A percentile compares a stretch with the other conserved stretches of the same genome.
phyloP scores from a whole-genome alignment of 1,284 basidiomycete species.

The Trichosporon sp. region DNA sequence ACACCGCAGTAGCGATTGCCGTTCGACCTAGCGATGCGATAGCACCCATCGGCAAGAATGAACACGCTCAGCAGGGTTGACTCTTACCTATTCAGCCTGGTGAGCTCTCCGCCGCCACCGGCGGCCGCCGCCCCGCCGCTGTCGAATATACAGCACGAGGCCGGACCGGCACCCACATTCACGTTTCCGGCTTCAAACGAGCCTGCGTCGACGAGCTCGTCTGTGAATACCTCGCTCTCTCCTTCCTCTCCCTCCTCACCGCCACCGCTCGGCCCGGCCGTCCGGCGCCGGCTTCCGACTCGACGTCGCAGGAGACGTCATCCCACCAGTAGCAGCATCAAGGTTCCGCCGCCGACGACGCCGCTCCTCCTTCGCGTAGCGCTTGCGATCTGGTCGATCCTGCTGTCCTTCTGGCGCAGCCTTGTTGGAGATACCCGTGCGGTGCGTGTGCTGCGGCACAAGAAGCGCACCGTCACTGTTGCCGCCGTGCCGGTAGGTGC shows the following conservation, averaged over 20 bases:
- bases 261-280: not conserved
- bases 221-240: not conserved
- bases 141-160: not conserved
- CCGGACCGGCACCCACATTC: not conserved
- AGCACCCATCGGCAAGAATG: slow-evolving; percentile 7
- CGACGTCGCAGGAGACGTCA: slow-evolving; percentile 6
- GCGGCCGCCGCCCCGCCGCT: not conserved
- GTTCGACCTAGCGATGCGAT: slow-evolving; percentile 2
- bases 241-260: not conserved
- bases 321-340: slow-evolving; percentile 28
- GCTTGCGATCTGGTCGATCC: slow-evolving; percentile 40
- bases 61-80: slow-evolving; percentile 19
- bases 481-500: not conserved
- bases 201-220: not conserved
- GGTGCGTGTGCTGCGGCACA: slow-evolving; percentile 15
- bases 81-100: slow-evolving; percentile 18
- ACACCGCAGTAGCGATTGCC: not conserved
- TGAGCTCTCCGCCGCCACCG: not conserved
- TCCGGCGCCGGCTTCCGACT: not conserved
- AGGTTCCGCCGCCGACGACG: slow-evolving; percentile 40
- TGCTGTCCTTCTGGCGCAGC: slow-evolving; percentile 39
- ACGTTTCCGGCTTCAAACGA: not conserved
- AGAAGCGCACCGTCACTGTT: slow-evolving; percentile 6
- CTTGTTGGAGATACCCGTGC: slow-evolving; percentile 45
- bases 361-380: slow-evolving; percentile 38